Conservation (phyloP, 2,329 filamentous ascomycete species). For the Stemphylium lycopersici region DNA sequence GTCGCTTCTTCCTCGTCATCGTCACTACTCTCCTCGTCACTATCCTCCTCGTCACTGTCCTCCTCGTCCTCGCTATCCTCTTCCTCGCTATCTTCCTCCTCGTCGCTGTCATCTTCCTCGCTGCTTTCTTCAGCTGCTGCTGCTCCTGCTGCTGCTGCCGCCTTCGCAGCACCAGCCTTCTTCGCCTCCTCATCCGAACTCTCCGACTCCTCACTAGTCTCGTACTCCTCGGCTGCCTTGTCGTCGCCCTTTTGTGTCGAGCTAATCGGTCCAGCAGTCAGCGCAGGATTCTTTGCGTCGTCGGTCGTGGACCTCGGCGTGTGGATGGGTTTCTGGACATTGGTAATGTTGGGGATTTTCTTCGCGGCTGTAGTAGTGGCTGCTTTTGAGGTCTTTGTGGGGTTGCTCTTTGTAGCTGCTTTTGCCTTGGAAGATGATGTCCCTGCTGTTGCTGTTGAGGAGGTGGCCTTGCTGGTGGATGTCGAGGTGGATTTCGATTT, state of each 20-base stretch:
- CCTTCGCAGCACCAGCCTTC: not conserved
- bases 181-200: slow-evolving; percentile 14
- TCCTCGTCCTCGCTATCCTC: slow-evolving; percentile 11
- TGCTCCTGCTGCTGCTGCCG: not conserved
- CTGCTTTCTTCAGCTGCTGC: not conserved
- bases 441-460: too few species aligned
- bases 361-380: not conserved
- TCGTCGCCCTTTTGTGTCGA: slow-evolving; percentile 16
- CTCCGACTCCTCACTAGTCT: slow-evolving; percentile 6
- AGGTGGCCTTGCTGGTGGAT: not conserved
- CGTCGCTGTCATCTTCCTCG: not conserved
- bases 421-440: not conserved
- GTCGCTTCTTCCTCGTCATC: slow-evolving; percentile 23
- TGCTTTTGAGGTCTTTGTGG: not conserved
- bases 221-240: slow-evolving; percentile 10
- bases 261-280: slow-evolving; percentile 28
- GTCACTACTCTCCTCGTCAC: slow-evolving; percentile 15
- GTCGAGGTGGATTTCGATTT: slow-evolving; percentile 4
- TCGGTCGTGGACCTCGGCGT: slow-evolving; percentile 30
- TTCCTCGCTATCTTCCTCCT: slow-evolving; percentile 4
- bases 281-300: slow-evolving; percentile 34
- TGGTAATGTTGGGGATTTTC: slow-evolving; percentile 23
- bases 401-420: not conserved
- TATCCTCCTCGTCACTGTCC: slow-evolving; percentile 12
- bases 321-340: slow-evolving; percentile 29